Conservation (phyloP, 345 rosid genomes). For the Melaleuca quinquenervia region DNA sequence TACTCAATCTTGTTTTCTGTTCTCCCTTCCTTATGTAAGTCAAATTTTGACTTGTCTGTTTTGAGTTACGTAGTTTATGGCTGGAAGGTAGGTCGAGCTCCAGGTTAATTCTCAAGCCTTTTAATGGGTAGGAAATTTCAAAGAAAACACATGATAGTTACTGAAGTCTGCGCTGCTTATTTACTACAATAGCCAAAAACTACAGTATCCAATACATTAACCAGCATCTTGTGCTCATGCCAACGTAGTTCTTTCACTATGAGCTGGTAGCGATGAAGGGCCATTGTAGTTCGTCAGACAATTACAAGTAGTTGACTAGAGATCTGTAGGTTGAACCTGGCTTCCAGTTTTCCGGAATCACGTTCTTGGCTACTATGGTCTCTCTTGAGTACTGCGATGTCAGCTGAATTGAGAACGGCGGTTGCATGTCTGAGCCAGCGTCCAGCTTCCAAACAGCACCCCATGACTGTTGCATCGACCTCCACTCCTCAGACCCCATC, state of each 20-base stretch:
- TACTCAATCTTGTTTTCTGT: neutral
- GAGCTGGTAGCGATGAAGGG: neutral
- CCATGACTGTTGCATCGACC: conserved; percentile 40
- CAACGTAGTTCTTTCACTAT: neutral
- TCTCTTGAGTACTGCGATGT: conserved; percentile 24
- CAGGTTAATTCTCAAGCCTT: neutral
- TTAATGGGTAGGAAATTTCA: neutral
- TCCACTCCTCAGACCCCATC: conserved; percentile 13
- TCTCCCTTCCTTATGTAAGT: neutral
- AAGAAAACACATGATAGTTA: neutral
- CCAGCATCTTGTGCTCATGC: neutral
- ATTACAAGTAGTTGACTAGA: conserved; percentile 17
- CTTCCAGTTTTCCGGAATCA: conserved; percentile 44
- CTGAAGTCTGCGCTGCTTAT: neutral
- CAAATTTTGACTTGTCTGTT: neutral
- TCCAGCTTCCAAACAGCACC: conserved; percentile 53
- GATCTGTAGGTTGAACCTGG: conserved; percentile 35
- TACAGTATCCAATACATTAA: neutral
- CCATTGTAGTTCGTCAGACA: neutral
- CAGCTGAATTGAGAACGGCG: conserved; percentile 31
- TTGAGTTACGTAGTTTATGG: neutral
- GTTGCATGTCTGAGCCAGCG: conserved; percentile 14
- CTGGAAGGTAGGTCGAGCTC: neutral
- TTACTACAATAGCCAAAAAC: neutral
- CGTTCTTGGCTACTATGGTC: conserved; percentile 25